Evolutionary conservation across 2,329 filamentous ascomycete genomes (phyloP).

Genomic region (Fusarium sambucinum): DNA sequence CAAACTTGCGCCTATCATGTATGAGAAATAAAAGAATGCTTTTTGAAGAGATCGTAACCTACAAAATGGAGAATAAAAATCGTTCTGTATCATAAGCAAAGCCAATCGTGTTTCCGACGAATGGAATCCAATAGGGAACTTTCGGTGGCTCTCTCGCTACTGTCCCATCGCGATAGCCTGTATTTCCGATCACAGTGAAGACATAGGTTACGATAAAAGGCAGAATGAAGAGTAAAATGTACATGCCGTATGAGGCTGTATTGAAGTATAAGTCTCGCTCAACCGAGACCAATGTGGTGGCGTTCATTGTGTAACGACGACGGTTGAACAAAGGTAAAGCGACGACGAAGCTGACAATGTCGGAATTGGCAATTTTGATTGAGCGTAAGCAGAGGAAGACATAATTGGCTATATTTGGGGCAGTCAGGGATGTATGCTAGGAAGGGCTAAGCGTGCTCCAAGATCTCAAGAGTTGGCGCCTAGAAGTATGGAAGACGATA

Average conservation of each 20-base stretch:
- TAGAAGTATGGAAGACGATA: too few relatives aligned
- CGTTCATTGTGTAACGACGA: constrained; percentile 14
- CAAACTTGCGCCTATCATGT: constrained; percentile 30
- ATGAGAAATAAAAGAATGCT: not conserved
- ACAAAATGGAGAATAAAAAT: constrained; percentile 32
- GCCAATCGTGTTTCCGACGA: constrained; percentile 28
- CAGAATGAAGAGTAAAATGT: not conserved
- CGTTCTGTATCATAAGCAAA: constrained; percentile 35
- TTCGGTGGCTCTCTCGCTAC: constrained; percentile 17
- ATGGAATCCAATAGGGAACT: constrained; percentile 37
- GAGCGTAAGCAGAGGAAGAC: not conserved
- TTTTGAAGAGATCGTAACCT: rapidly evolving
- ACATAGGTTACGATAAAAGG: constrained; percentile 23
- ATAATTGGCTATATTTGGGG: not conserved
- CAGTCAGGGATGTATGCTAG: not conserved
- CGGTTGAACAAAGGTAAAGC: not conserved
- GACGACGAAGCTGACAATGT: not conserved
- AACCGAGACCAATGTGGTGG: not conserved
- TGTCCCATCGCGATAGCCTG: not conserved
- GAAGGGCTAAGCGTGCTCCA: not conserved
- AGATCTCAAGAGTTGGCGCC: too few relatives aligned
- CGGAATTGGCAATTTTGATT: not conserved
- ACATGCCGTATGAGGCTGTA: not conserved
- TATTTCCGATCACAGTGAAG: constrained; percentile 20
- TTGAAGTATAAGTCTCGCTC: not conserved